Base-by-base conservation (phyloP, 441 rosid species). In the Erodium trifolium region DNA sequence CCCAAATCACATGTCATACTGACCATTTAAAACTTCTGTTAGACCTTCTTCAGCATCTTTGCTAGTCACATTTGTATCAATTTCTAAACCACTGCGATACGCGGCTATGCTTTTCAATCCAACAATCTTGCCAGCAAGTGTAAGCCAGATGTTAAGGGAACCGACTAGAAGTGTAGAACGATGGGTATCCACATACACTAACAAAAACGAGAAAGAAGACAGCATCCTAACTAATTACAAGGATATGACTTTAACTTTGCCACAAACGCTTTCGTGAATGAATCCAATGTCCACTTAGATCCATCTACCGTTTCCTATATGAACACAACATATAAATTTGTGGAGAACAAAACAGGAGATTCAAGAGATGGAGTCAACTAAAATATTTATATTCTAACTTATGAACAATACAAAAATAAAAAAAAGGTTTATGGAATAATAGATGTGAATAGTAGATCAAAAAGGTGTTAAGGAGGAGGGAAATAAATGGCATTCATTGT, bases 51-150 rank as follows among this genome's bases (percentile, higher is more conserved):
- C 90, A 31, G 93, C 97, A 78, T 84, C 91, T 73, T 77, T 67
- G 67, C 59, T 78, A 59, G 80, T 73, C 73, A 88, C 89, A 67
- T 79, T 69, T 66, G 97, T 77, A 70, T 90, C 78, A 71, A 94
- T 90, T 55, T 83, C 90, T 77, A 94, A 80, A 68, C 99, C 97
- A 75, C 90, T 84, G 64, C 97, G 96, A 67, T 92, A 94, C 45
- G 98, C 99, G 75, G 93, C 99, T 66, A 92, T 80, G 70, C 91
- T 88, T 82, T 92, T 94, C 63, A 94, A 78, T 74, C 93, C 89
- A 82, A 82, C 79, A 72, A 92, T 80, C 76, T 86, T 75, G 75
- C 73, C 65, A 69, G 84, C 86, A 75, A 81, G 81, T 74, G 92
- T 92, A 75, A 70, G 49, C 31, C 11, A 18, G 16, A 76, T 57